Base-by-base conservation (phyloP, 768 basidiomycete species). In the Leccinum uliginosum region DNA sequence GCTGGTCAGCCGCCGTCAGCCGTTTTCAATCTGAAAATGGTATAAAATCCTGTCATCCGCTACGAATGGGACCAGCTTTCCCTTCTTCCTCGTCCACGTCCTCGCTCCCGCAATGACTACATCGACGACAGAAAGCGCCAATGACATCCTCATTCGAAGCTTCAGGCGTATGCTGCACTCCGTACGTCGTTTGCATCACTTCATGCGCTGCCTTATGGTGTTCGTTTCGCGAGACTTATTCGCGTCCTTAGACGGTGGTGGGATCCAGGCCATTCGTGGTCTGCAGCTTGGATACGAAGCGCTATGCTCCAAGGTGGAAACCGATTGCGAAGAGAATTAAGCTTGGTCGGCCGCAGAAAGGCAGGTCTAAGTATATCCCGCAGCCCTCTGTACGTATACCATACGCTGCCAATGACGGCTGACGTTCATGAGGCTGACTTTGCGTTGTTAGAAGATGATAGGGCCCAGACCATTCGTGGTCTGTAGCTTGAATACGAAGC, bases 181-280 rank as follows among this genome's bases (percentile, higher is more conserved):
- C 34, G 62, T 63, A 54, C 24, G 62, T 54, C 19, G 19, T 32
- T 24, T 26, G 7, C 4, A 3, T 32, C n/a, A 9, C 4, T 3
- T 38, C 47, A 27, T 48, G 27, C 2, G 9, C 14, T 47, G 7
- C 10, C 6, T 27, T 29, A 27, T 27, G 14, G 1, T 1, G 17
- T 17, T 24, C 14, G 3, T 34, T 30, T 35, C n/a, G 32, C 11
- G 32, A 14, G 5, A 15, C 9, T 35, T 4, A 56, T 24, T 5
- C 19, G 5, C 14, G 4, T 12, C 17, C 4, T 6, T 32, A 56
- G 54, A 8, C 11, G 30, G 34, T 26, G 55, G 24, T 32, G 17
- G 38, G 8, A 6, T 15, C 19, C 1, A 60, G 9, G n/a, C 53
- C 57, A 5, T 65, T 66, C 17, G 61, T 63, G 21, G 61, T 30